Evolutionary conservation across 495 filamentous ascomycete species (phyloP).

Genomic region (Penicillium odoratum): DNA sequence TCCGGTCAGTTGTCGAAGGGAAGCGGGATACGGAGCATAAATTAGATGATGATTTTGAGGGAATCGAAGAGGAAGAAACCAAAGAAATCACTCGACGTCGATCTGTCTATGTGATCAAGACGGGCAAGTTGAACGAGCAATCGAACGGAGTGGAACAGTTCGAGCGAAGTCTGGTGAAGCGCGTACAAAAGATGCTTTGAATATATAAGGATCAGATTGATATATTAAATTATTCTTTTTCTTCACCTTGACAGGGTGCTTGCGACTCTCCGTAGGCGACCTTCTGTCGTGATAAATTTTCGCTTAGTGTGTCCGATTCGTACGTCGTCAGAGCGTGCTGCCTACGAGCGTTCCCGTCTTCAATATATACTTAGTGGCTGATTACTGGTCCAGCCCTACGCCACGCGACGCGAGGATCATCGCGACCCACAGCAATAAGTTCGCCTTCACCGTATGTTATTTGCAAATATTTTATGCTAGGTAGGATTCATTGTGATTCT

Average conservation of each 20-base stretch:
- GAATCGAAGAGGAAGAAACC: constrained; percentile 46
- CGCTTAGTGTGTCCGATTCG: too few relatives aligned
- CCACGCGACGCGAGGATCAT: not conserved
- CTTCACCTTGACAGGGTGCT: too few relatives aligned
- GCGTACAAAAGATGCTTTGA: constrained; percentile 42
- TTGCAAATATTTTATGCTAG: not conserved
- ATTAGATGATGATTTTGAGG: constrained; percentile 52
- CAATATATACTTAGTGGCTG: not conserved
- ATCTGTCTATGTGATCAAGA: constrained; percentile 59
- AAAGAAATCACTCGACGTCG: constrained; percentile 52
- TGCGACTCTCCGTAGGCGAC: too few relatives aligned
- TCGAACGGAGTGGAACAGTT: constrained; percentile 61
- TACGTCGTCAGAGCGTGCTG: too few relatives aligned
- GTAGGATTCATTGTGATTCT: not conserved
- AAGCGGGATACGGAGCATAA: constrained; percentile 43
- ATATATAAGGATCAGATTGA: not conserved
- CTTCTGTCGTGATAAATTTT: too few relatives aligned
- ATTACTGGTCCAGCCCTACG: constrained; percentile 5
- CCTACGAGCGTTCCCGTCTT: too few relatives aligned
- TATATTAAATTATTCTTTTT: not conserved
- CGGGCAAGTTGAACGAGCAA: constrained; percentile 56
- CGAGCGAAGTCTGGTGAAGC: constrained; percentile 63
- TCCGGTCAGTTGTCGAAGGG: constrained; percentile 68
- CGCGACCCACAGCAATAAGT: not conserved
- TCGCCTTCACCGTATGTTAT: not conserved